Percentiles rank a stretch among this genome's conserved stretches.
These are phyloP conservation scores for Ceratobasidium sp. DNA, from an alignment of 1,284 basidiomycete species.

Conservation along the genomic window DNA sequence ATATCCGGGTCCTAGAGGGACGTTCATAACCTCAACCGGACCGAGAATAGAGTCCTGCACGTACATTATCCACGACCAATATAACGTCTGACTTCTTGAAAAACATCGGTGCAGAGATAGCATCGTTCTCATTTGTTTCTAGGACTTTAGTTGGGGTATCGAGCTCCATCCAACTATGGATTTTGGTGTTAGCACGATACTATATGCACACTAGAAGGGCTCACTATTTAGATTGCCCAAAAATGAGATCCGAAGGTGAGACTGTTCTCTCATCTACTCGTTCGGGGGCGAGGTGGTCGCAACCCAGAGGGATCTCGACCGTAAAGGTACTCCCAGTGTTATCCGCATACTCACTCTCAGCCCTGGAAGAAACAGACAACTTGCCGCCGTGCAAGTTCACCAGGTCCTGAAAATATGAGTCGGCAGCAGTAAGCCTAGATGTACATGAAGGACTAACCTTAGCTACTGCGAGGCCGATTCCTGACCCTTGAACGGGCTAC, in stretches of 20 bases:
- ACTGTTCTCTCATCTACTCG: too few species aligned
- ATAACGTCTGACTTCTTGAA: conserved; percentile 52
- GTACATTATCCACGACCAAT: conserved; percentile 48
- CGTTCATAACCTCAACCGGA: too few species aligned
- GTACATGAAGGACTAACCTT: conserved; percentile 27
- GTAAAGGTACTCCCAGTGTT: conserved; percentile 28
- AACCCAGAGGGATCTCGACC: conserved; percentile 20
- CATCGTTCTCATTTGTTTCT: conserved; percentile 47
- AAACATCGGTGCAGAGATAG: conserved; percentile 49
- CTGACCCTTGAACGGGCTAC: conserved; percentile 52
- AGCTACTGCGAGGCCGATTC: conserved; percentile 56
- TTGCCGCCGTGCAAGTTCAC: conserved; percentile 55
- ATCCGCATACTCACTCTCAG: not conserved
- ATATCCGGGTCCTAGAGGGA: conserved; percentile 37
- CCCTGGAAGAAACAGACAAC: conserved; percentile 15
- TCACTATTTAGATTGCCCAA: too few species aligned
- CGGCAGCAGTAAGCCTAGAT: not conserved
- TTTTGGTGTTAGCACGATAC: too few species aligned
- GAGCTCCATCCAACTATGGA: too few species aligned
- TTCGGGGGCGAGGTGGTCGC: conserved; percentile 12
- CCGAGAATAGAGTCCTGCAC: not conserved
- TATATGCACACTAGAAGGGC: too few species aligned
- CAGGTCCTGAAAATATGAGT: conserved; percentile 50
- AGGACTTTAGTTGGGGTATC: too few species aligned
- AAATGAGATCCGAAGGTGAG: too few species aligned